A percentile compares a stretch with the other conserved stretches of the same genome.
Conservation (phyloP, 2,329 filamentous ascomycete genomes). For the Penicillium sp. region DNA sequence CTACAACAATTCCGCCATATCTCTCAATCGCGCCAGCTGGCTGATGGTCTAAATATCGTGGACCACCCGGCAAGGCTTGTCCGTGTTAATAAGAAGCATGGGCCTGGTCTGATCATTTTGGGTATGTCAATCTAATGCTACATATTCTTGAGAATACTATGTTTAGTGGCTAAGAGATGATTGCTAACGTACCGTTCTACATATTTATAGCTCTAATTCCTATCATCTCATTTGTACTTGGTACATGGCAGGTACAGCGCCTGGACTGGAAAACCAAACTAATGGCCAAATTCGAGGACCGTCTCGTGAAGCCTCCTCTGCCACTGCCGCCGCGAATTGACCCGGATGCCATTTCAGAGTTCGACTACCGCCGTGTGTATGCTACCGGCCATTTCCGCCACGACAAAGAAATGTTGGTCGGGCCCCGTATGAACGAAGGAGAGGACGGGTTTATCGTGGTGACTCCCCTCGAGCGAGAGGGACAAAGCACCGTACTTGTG, state of each 20-base stretch:
- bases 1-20: constrained; percentile 38
- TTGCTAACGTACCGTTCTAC: constrained; percentile 6
- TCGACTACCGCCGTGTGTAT: constrained; percentile 84
- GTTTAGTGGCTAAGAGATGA: neutral
- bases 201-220: constrained; percentile 71
- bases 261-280: constrained; percentile 92
- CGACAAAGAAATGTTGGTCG: constrained; percentile 94
- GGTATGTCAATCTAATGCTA: constrained; percentile 45
- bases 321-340: constrained; percentile 83
- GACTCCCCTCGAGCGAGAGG: constrained; percentile 73
- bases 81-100: constrained; percentile 70
- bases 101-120: constrained; percentile 75
- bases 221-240: constrained; percentile 82
- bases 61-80: constrained; percentile 82
- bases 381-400: constrained; percentile 74
- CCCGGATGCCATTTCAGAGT: constrained; percentile 75
- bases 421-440: constrained; percentile 83
- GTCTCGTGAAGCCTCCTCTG: constrained; percentile 78
- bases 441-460: constrained; percentile 88
- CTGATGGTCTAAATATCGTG: constrained; percentile 78
- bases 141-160: neutral
- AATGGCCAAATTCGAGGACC: constrained; percentile 87
- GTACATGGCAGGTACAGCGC: constrained; percentile 92
- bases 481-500: constrained; percentile 70
- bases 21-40: constrained; percentile 50